These are phyloP conservation scores for Entoloma clypeatum DNA, from an alignment of 1,284 basidiomycete species.

Conservation along the genomic window DNA sequence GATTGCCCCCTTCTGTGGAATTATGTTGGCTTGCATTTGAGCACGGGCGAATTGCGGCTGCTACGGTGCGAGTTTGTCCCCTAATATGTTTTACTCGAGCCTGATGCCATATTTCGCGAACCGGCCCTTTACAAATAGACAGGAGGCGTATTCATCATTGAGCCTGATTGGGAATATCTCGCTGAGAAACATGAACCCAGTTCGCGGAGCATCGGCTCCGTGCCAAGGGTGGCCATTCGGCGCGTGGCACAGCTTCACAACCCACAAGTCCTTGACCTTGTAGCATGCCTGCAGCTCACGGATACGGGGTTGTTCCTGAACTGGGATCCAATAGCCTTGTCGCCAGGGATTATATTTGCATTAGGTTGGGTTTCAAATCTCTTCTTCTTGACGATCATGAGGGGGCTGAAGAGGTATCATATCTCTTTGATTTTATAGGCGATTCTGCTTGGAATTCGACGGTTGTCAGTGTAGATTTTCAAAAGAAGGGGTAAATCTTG, in stretches of 20 bases:
- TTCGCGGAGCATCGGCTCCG: conserved; percentile 15
- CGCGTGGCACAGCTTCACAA: conserved; percentile 38
- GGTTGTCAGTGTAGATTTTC: too few relatives aligned
- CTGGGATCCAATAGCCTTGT: too few relatives aligned
- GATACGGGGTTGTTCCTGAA: conserved; percentile 48
- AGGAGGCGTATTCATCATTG: conserved; percentile 44
- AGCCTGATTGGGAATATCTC: conserved; percentile 27
- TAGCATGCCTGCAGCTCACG: conserved; percentile 58
- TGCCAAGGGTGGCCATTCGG: conserved; percentile 28
- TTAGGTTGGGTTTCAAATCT: too few relatives aligned
- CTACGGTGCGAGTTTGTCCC: conserved; percentile 39
- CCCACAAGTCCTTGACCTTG: conserved; percentile 27
- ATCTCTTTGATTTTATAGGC: too few relatives aligned
- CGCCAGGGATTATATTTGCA: too few relatives aligned
- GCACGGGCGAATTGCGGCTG: conserved; percentile 44
- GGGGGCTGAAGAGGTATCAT: too few relatives aligned
- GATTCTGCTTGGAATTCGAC: too few relatives aligned
- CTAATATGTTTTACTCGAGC: not conserved
- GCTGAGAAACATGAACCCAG: conserved; percentile 15
- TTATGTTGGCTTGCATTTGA: conserved; percentile 54
- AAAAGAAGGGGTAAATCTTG: too few relatives aligned
- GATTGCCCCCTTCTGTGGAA: too few relatives aligned
- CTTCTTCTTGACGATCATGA: too few relatives aligned
- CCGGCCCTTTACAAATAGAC: conserved; percentile 34
- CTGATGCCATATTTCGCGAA: conserved; percentile 3